These are phyloP conservation scores for Starmerella kuoi DNA, from an alignment of 805 yeast genomes.

Conservation along the genomic window DNA sequence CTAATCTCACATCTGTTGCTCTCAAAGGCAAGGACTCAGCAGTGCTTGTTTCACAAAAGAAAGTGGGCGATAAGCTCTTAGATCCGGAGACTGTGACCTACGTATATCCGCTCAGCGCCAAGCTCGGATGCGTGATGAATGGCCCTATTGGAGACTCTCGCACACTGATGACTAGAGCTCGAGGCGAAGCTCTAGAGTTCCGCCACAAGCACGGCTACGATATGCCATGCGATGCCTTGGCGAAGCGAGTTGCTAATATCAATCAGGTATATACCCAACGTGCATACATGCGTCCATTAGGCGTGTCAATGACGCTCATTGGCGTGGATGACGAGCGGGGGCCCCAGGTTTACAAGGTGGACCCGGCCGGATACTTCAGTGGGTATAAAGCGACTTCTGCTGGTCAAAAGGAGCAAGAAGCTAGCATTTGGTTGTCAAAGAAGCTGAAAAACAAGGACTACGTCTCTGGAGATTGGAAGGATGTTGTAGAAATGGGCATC, in stretches of 20 bases:
- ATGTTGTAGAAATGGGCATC: slow-evolving; percentile 81
- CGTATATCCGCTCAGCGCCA: slow-evolving; percentile 66
- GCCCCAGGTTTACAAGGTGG: slow-evolving; percentile 81
- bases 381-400: slow-evolving; percentile 88
- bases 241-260: slow-evolving; percentile 90
- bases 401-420: slow-evolving; percentile 96
- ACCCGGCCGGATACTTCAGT: slow-evolving; percentile 92
- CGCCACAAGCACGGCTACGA: slow-evolving; percentile 90
- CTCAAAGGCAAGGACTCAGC: slow-evolving; percentile 77
- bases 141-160: slow-evolving; percentile 91
- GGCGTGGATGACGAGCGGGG: slow-evolving; percentile 84
- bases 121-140: slow-evolving; percentile 81
- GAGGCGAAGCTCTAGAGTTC: slow-evolving; percentile 92
- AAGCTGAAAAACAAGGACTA: slow-evolving; percentile 62
- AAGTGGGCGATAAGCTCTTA: slow-evolving; percentile 86
- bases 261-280: slow-evolving; percentile 94
- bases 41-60: slow-evolving; percentile 85
- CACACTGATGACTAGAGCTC: slow-evolving; percentile 77
- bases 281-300: slow-evolving; percentile 97
- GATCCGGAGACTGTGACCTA: slow-evolving; percentile 81
- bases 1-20: slow-evolving; percentile 82
- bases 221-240: slow-evolving; percentile 86
- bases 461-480: slow-evolving; percentile 74
- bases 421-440: slow-evolving; percentile 79
- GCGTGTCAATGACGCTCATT: slow-evolving; percentile 81